These are phyloP conservation scores for Gossypium turneri DNA, from an alignment of 345 rosid genomes.

Conservation along the genomic window DNA sequence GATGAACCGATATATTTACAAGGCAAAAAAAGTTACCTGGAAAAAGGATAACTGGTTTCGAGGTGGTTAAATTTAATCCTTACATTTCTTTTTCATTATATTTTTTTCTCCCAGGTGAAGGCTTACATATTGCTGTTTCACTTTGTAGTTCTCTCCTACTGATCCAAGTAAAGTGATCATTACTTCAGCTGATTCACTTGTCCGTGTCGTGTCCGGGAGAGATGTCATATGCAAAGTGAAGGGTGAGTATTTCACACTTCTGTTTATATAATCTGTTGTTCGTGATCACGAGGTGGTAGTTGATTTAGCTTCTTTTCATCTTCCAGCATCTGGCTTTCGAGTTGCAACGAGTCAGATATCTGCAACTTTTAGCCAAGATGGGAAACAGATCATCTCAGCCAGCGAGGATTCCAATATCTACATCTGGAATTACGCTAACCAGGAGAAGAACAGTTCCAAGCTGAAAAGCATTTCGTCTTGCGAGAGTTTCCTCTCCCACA, in stretches of 20 bases:
- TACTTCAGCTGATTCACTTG: constrained; percentile 57
- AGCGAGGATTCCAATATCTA: constrained; percentile 48
- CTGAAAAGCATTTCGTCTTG: constrained; percentile 32
- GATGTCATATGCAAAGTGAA: constrained; percentile 45
- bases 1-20: constrained; percentile 38
- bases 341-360: constrained; percentile 38
- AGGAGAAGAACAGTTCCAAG: constrained; percentile 30
- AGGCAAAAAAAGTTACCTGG: constrained; percentile 50
- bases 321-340: constrained; percentile 38
- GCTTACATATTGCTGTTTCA: constrained; percentile 12
- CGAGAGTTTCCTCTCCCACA: constrained; percentile 46
- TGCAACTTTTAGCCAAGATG: constrained; percentile 55
- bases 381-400: constrained; percentile 55
- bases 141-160: constrained; percentile 45
- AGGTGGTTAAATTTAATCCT: constrained; percentile 28
- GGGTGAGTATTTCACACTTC: constrained; percentile 29
- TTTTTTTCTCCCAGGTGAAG: constrained; percentile 1
- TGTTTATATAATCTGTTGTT: background rate
- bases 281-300: background rate
- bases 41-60: constrained; percentile 56
- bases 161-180: constrained; percentile 54
- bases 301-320: constrained; percentile 3
- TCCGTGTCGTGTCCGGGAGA: constrained; percentile 34
- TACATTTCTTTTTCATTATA: background rate
- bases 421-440: constrained; percentile 44